A percentile compares a stretch with the other conserved stretches of the same genome.
These are phyloP conservation scores for Candida arabinofermentans DNA, from an alignment of 805 yeast species.

Conservation along the genomic window DNA sequence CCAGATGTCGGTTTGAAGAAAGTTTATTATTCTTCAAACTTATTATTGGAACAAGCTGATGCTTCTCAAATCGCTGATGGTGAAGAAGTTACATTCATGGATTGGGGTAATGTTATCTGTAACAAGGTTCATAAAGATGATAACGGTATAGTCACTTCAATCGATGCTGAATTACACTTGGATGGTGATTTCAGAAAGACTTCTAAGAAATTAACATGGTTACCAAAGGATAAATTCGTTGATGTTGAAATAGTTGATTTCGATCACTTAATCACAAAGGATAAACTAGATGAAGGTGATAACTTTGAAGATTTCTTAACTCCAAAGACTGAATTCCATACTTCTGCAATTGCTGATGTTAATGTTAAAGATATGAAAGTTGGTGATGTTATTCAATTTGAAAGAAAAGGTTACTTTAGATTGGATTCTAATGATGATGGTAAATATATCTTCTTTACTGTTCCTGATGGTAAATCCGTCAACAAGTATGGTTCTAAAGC, in stretches of 20 bases:
- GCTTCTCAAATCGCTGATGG: conserved; percentile 62
- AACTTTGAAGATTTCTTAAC: conserved; percentile 90
- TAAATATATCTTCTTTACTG: conserved; percentile 77
- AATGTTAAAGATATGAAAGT: conserved; percentile 72
- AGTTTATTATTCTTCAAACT: conserved; percentile 59
- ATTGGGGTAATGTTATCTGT: conserved; percentile 94
- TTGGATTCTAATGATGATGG: conserved; percentile 63
- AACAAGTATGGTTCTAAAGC: conserved; percentile 69
- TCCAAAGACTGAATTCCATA: conserved; percentile 78
- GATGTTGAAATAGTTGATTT: conserved; percentile 82
- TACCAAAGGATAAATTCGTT: conserved; percentile 73
- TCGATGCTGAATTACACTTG: conserved; percentile 77
- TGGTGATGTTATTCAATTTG: conserved; percentile 90
- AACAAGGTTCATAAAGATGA: conserved; percentile 64
- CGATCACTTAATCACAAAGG: conserved; percentile 93
- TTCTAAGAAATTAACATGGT: conserved; percentile 91
- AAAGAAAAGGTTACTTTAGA: conserved; percentile 94
- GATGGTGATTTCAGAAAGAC: conserved; percentile 98
- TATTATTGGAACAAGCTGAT: conserved; percentile 84
- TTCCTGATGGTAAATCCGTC: conserved; percentile 91
- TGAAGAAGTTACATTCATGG: conserved; percentile 97
- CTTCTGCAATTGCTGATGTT: conserved; percentile 73
- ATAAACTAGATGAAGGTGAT: conserved; percentile 91
- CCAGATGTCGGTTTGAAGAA: conserved; percentile 83
- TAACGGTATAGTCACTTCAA: conserved; percentile 47